Conservation (phyloP, 2,329 filamentous ascomycete genomes). For the Neoascochyta sp. region DNA sequence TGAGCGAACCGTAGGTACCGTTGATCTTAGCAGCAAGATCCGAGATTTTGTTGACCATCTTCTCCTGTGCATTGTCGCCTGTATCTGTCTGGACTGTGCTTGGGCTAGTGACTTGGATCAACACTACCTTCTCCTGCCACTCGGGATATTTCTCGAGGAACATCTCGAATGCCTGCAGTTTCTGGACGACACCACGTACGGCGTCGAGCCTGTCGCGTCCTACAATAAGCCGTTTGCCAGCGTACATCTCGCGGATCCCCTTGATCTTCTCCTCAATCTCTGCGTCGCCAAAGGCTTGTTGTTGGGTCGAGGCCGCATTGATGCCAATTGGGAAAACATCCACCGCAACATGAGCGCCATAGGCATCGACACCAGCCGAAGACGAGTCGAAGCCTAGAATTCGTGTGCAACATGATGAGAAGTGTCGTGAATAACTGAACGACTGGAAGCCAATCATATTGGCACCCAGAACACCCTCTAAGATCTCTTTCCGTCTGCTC, state of each 20-base stretch:
- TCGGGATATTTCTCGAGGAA: conserved; percentile 89
- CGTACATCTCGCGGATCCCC: conserved; percentile 71
- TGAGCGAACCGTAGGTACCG: conserved; percentile 79
- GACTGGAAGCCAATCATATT: conserved; percentile 96
- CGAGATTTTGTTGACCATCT: conserved; percentile 82
- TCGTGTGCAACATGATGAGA: conserved; percentile 87
- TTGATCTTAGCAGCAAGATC: conserved; percentile 91
- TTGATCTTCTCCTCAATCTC: conserved; percentile 69
- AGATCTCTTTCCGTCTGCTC: conserved; percentile 80
- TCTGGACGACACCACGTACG: conserved; percentile 90
- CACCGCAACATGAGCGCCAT: conserved; percentile 82
- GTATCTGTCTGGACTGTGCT: conserved; percentile 71
- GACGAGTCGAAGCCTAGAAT: conserved; percentile 89
- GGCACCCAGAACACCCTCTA: conserved; percentile 83
- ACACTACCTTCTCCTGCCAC: conserved; percentile 85
- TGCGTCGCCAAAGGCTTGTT: conserved; percentile 66
- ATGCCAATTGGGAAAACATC: conserved; percentile 95
- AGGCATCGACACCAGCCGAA: conserved; percentile 79
- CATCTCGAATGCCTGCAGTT: conserved; percentile 87
- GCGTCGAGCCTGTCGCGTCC: conserved; percentile 91
- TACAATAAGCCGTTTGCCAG: conserved; percentile 91
- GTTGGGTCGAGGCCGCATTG: conserved; percentile 75
- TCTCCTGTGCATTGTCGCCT: conserved; percentile 69
- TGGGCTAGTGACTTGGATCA: conserved; percentile 92
- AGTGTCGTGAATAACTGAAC: conserved; percentile 91